Base-by-base conservation (phyloP, 2,329 filamentous ascomycete genomes). In the Trichoderma hamatum region DNA sequence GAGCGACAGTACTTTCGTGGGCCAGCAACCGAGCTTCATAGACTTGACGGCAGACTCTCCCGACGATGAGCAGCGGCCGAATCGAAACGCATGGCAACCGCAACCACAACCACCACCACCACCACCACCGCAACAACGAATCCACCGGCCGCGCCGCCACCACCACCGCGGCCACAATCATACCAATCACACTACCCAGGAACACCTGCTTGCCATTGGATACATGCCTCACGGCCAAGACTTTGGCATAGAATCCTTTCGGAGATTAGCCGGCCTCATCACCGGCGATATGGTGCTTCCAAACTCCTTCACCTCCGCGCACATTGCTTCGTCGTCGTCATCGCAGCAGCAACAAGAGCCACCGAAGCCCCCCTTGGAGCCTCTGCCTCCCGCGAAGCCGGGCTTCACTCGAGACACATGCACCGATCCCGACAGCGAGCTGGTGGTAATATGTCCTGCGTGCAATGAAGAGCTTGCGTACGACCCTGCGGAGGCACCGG, bases 401-500 rank as follows among this genome's bases (percentile, higher is more conserved):
- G 95, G 94, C 0, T 98, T 96, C 75, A 97, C 92, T 1, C 86
- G 94, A 69, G 89, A 88, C 60, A 92, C 92, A 0, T 75, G 75
- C 16, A 71, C 72, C 11, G 74, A 78, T 5, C 70, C 74, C 3
- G 73, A 75, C 26, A 90, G 93, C 43, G 89, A 93, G 19, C 86
- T 92, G 46, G 84, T 92, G 0, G 85, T 95, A 2, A 85, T 97
- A 1, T 99, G 96, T 77, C 92, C 95, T 0, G 92, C 92, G 69
- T 99, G 96, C 74, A 90, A 91, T 21, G 86, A 92, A 69, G 95
- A 98, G 80, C 82, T 99, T 19, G 91, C 93, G 6, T 89, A 90
- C 62, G 92, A 94, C 16, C 88, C 88, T 0, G 77, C 82, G 1
- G 80, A 82, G 49, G 73, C 74, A 24, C 73, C 71, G 5, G 51